Evolutionary conservation across 169 alveolate genomes (phyloP).

Genomic region (Eimeria falciformis): DNA sequence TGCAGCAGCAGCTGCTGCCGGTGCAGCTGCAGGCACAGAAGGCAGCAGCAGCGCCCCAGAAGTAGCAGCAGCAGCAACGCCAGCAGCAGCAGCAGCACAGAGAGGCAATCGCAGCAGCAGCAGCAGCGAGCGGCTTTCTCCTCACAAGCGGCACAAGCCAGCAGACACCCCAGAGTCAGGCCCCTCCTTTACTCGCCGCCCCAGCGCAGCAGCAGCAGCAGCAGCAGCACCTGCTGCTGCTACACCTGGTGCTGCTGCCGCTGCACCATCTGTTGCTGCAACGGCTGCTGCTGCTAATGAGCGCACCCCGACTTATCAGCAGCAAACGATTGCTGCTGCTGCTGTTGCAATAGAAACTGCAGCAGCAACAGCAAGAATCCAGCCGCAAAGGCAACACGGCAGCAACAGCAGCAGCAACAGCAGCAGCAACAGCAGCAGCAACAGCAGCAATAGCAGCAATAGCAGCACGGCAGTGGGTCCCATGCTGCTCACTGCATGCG

Average conservation of each 20-base stretch:
- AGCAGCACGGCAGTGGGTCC: too few species aligned
- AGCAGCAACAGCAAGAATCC: not conserved
- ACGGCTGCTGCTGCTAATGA: not conserved
- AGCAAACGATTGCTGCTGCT: too few species aligned
- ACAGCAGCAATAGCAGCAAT: not conserved
- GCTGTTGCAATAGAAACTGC: not conserved
- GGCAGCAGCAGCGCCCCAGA: too few species aligned
- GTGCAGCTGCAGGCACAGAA: not conserved
- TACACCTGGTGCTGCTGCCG: not conserved
- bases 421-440: slow-evolving; percentile 5
- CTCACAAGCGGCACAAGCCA: not conserved
- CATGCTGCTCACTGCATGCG: not conserved
- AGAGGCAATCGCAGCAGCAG: not conserved
- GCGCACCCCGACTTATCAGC: too few species aligned
- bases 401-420: slow-evolving; percentile 20
- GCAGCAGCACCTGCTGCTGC: not conserved
- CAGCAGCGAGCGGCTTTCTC: not conserved
- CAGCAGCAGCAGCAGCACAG: slow-evolving; percentile 3
- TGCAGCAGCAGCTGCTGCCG: not conserved
- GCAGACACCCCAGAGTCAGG: not conserved
- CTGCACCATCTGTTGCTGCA: not conserved
- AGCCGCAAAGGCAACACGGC: not conserved
- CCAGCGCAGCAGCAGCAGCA: slow-evolving; percentile 7
- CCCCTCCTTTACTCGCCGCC: too few species aligned
- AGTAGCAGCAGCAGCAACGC: not conserved